phyloP scores from a whole-genome alignment of 495 filamentous ascomycete species.

The Penicillium diatomitis region DNA sequence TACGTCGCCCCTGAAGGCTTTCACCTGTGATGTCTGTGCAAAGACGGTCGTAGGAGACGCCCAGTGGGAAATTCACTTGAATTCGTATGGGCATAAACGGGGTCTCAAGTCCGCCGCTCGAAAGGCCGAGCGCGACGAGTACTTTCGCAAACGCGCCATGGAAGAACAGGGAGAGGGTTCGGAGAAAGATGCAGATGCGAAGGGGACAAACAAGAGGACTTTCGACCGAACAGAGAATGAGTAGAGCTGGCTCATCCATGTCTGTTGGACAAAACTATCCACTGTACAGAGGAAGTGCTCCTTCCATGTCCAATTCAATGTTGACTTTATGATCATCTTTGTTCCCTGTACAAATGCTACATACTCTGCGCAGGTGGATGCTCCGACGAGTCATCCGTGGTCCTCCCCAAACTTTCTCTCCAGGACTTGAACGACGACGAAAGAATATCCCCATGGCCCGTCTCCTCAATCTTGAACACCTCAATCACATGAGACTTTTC shows the following conservation, averaged over 20 bases:
- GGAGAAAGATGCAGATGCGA: neutral
- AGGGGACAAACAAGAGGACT: too few relatives aligned
- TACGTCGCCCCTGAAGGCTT: conserved; percentile 25
- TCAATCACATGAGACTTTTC: conserved; percentile 52
- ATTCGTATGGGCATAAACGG: conserved; percentile 52
- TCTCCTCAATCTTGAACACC: conserved; percentile 61
- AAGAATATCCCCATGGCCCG: conserved; percentile 68
- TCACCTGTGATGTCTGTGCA: conserved; percentile 62
- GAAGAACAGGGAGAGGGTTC: conserved; percentile 4
- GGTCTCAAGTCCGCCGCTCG: conserved; percentile 26
- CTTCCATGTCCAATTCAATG: too few relatives aligned
- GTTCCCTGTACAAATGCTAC: neutral
- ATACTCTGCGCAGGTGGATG: too few relatives aligned
- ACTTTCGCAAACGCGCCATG: conserved; percentile 14
- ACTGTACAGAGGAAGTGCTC: too few relatives aligned
- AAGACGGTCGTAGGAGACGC: conserved; percentile 59
- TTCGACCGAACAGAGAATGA: too few relatives aligned
- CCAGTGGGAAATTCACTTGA: conserved; percentile 69
- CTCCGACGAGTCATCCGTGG: too few relatives aligned
- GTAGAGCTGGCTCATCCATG: too few relatives aligned
- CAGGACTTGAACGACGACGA: conserved; percentile 66
- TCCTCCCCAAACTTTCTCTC: conserved; percentile 26
- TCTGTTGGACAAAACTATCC: too few relatives aligned
- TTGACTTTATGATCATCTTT: neutral
- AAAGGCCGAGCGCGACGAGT: conserved; percentile 23